phyloP scores from a whole-genome alignment of 2,329 filamentous ascomycete species.

The Aspergillus pseudotamarii region DNA sequence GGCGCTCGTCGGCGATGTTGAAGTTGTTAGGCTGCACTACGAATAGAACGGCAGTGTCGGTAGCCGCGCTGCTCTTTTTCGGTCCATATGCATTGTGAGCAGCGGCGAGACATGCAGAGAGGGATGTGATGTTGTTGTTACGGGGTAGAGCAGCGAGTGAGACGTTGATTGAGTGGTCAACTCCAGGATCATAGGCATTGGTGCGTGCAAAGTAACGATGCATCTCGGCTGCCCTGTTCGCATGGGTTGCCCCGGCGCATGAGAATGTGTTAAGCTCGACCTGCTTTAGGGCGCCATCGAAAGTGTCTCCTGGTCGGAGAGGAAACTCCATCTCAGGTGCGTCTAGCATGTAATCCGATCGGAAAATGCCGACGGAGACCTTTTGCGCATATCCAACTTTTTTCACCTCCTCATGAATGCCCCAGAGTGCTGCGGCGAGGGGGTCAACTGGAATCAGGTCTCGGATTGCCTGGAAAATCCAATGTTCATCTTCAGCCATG shows the following conservation, averaged over 20 bases:
- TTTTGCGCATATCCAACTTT: constrained; percentile 30
- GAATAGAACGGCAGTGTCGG: constrained; percentile 43
- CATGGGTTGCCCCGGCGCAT: constrained; percentile 45
- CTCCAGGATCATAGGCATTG: constrained; percentile 25
- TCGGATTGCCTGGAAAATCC: constrained; percentile 36
- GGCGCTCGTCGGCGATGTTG: constrained; percentile 50
- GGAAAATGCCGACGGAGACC: constrained; percentile 43
- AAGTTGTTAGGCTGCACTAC: constrained; percentile 50
- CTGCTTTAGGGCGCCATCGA: constrained; percentile 40
- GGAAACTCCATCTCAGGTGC: neutral
- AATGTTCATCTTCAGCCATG: constrained; percentile 50
- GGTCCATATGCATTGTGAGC: constrained; percentile 39
- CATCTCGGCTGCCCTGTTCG: constrained; percentile 45
- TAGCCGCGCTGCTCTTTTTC: constrained; percentile 16
- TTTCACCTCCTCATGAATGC: constrained; percentile 37
- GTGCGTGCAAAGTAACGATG: constrained; percentile 38
- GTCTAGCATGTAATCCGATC: constrained; percentile 52
- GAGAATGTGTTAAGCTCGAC: constrained; percentile 52
- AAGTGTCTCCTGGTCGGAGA: neutral
- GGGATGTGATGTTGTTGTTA: constrained; percentile 36
- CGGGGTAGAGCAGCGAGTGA: constrained; percentile 26
- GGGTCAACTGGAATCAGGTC: constrained; percentile 38
- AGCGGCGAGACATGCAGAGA: constrained; percentile 33
- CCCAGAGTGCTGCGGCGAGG: constrained; percentile 42
- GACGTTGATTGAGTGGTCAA: constrained; percentile 6